phyloP scores from a whole-genome alignment of 805 yeast genomes.

The Huiozyma naganishii region DNA sequence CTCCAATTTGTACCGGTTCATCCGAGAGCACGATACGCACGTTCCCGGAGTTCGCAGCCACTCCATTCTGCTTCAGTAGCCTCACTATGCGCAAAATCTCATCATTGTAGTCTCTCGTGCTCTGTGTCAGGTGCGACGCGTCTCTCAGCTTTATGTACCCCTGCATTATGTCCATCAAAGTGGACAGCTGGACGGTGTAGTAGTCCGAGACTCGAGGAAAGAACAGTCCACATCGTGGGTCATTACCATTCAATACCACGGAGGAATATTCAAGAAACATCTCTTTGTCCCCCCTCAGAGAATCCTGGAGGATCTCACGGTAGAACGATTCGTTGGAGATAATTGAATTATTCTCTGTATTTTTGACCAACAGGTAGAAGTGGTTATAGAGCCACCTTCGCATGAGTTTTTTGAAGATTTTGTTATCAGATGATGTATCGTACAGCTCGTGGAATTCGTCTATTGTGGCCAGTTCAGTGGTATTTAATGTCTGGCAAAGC shows the following conservation, averaged over 20 bases:
- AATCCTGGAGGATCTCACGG: conserved; percentile 13
- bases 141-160: conserved; percentile 11
- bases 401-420: conserved; percentile 11
- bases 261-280: conserved; percentile 18
- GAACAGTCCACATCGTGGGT: conserved; percentile 9
- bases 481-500: conserved; percentile 12
- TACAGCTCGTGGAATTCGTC: conserved; percentile 19
- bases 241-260: conserved; percentile 13
- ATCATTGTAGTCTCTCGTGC: conserved; percentile 5
- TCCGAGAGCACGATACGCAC: not conserved
- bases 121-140: not conserved
- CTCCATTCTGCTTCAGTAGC: conserved; percentile 18
- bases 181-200: conserved; percentile 12
- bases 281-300: conserved; percentile 8
- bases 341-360: not conserved
- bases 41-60: not conserved
- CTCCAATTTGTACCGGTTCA: not conserved
- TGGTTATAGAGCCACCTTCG: conserved; percentile 24
- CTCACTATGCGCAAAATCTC: conserved; percentile 17
- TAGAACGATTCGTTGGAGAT: conserved; percentile 13
- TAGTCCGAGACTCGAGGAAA: conserved; percentile 6
- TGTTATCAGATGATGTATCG: conserved; percentile 6
- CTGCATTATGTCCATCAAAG: conserved; percentile 15
- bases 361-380: conserved; percentile 7
- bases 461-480: conserved; percentile 14